Base-by-base conservation (phyloP, 1,139 yeast genomes). In the Nakaseomyces kungkrabaensis region DNA sequence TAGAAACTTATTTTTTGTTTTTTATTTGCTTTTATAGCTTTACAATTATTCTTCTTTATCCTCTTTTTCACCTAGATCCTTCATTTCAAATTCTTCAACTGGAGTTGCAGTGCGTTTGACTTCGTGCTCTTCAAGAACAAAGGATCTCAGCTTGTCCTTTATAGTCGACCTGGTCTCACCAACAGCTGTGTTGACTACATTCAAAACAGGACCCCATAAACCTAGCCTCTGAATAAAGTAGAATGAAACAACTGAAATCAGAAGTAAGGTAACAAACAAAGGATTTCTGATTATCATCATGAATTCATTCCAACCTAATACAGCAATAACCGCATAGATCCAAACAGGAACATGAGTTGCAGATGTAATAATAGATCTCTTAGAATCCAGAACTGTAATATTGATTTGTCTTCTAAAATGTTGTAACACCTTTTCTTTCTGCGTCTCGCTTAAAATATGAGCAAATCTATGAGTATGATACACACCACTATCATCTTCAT, bases 241-340 rank as follows among this genome's bases (percentile, higher is more conserved):
- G 2, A 77, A 66, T 1, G 79, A 84, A 0, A 85, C 88, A 1
- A 77, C 78, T 1, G 74, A 41, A 2, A 85, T 56, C 47, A 89
- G 61, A 9, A 78, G 55, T 7, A 79, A 60, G 22, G 88, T 71
- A 60, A 89, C 82, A 59, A 84, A 75, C 26, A 85, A 62, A 31
- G 98, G 98, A 65, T 87, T 90, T 55, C 95, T 77, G 47, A 92
- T 63, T 25, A 92, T 79, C 7, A 95, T 85, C 85, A 89, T 78
- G 59, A 92, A 85, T 72, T 94, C 97, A 67, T 90, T 90, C 97
- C 97, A 92, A 11, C 98, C 98, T 33, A 92, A 72, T 6, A 86
- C 80, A 3, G 85, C 67, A 26, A 92, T 72, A 6, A 92, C 65
- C 25, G 81, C 70, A 67, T 87, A 88, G 53, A 92, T 78, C 72